A percentile compares a stretch with the other conserved stretches of the same genome.
phyloP scores from a whole-genome alignment of 75 land plant genomes.

The Picea sitchensis region DNA sequence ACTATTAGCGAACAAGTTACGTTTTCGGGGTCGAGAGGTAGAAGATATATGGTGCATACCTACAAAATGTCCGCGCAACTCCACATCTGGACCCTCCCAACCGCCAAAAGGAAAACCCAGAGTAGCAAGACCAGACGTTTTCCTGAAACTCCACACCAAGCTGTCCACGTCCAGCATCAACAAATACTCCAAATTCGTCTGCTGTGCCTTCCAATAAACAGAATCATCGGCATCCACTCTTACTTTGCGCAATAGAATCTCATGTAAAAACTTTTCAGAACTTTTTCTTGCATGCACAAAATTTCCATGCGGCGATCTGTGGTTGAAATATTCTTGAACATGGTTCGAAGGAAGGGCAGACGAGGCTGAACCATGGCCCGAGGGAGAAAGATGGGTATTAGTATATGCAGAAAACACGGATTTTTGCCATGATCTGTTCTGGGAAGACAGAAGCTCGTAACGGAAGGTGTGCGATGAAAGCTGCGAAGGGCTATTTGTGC shows the following conservation, averaged over 20 bases:
- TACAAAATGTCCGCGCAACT: slow-evolving; percentile 94
- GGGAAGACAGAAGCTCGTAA: slow-evolving; percentile 25
- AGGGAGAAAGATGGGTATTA: slow-evolving; percentile 29
- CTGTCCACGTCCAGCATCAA: slow-evolving; percentile 80
- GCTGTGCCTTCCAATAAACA: slow-evolving; percentile 61
- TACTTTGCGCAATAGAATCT: slow-evolving; percentile 74
- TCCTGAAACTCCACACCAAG: slow-evolving; percentile 82
- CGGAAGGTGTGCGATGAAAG: slow-evolving; percentile 66
- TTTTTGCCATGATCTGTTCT: slow-evolving; percentile 30
- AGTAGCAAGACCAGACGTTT: slow-evolving; percentile 57
- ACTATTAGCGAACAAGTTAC: too few relatives aligned
- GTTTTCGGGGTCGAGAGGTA: too few relatives aligned
- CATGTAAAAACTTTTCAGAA: slow-evolving; percentile 28
- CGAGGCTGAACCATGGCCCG: slow-evolving; percentile 33
- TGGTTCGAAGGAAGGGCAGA: slow-evolving; percentile 18
- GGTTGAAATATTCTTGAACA: too few relatives aligned
- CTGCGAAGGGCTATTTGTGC: slow-evolving; percentile 64
- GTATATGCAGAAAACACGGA: slow-evolving; percentile 23
- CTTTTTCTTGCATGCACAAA: too few relatives aligned
- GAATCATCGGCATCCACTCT: slow-evolving; percentile 51
- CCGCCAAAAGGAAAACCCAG: slow-evolving; percentile 76
- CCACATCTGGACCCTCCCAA: slow-evolving; percentile 62
- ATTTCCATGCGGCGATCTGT: too few relatives aligned
- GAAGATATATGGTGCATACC: slow-evolving; percentile 33
- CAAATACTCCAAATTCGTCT: slow-evolving; percentile 85